Evolutionary conservation across 768 basidiomycete species (phyloP).

Genomic region (Termitomyces heimii): DNA sequence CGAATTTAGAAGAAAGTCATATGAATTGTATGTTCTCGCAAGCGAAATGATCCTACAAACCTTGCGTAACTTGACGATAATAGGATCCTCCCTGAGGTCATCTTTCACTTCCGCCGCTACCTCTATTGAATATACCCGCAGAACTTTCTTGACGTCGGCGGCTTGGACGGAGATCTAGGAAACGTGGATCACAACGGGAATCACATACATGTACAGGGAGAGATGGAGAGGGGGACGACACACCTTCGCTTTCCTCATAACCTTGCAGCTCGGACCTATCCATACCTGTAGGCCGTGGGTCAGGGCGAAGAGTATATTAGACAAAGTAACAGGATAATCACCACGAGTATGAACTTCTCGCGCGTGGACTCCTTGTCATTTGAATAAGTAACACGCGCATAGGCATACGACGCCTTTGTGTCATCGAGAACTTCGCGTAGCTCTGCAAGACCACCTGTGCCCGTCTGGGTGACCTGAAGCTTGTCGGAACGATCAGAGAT

Average conservation of each 20-base stretch:
- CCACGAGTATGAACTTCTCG: conserved; percentile 84
- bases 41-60: conserved; percentile 31
- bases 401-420: conserved; percentile 75
- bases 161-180: conserved; percentile 85
- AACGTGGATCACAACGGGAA: conserved; percentile 23
- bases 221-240: conserved; percentile 14
- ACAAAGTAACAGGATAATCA: conserved; percentile 25
- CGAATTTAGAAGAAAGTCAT: conserved; percentile 8
- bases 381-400: conserved; percentile 77
- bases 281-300: conserved; percentile 40
- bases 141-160: conserved; percentile 78
- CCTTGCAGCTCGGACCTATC: conserved; percentile 79
- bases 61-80: conserved; percentile 77
- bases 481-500: conserved; percentile 81
- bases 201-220: neutral
- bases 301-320: conserved; percentile 12
- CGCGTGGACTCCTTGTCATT: conserved; percentile 84
- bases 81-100: conserved; percentile 84
- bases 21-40: conserved; percentile 9
- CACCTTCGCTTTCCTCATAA: conserved; percentile 92
- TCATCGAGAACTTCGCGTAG: conserved; percentile 68
- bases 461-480: conserved; percentile 71
- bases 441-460: conserved; percentile 74
- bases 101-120: conserved; percentile 79
- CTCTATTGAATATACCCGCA: conserved; percentile 81